phyloP scores from a whole-genome alignment of 805 yeast species.

The Debaryomyces castellii region DNA sequence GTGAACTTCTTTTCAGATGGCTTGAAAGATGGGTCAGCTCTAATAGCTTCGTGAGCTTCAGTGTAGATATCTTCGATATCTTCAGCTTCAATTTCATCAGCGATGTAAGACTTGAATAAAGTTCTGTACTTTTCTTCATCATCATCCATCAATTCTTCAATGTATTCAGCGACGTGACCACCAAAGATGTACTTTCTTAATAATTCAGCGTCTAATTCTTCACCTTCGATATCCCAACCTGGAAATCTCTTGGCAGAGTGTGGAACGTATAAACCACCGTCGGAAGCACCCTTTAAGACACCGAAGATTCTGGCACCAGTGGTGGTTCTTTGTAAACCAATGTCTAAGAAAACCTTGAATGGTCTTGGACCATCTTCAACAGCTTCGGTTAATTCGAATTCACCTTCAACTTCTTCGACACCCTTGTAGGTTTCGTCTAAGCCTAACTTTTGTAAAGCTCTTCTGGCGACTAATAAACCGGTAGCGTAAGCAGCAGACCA shows the following conservation, averaged over 20 bases:
- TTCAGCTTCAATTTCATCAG: constrained; percentile 96
- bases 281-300: constrained; percentile 99
- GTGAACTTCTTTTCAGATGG: constrained; percentile 90
- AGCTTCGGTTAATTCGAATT: constrained; percentile 96
- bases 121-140: constrained; percentile 99
- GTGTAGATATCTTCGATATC: constrained; percentile 92
- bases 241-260: constrained; percentile 99
- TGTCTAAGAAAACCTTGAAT: constrained; percentile 98
- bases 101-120: constrained; percentile 94
- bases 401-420: constrained; percentile 99
- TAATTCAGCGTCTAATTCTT: constrained; percentile 96
- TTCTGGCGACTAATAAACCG: constrained; percentile 98
- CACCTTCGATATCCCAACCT: constrained; percentile 98
- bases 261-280: constrained; percentile 99
- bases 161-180: constrained; percentile 99
- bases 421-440: constrained; percentile 97
- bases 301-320: constrained; percentile 99
- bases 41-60: constrained; percentile 92
- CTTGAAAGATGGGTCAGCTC: constrained; percentile 92
- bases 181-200: constrained; percentile 99
- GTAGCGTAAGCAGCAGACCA: constrained; percentile 99
- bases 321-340: constrained; percentile 99
- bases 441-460: constrained; percentile 96
- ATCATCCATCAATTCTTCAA: constrained; percentile 99
- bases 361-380: constrained; percentile 99